A percentile compares a stretch with the other conserved stretches of the same genome.
phyloP scores from a whole-genome alignment of 139 green algal species.

The Chlorella sp. region DNA sequence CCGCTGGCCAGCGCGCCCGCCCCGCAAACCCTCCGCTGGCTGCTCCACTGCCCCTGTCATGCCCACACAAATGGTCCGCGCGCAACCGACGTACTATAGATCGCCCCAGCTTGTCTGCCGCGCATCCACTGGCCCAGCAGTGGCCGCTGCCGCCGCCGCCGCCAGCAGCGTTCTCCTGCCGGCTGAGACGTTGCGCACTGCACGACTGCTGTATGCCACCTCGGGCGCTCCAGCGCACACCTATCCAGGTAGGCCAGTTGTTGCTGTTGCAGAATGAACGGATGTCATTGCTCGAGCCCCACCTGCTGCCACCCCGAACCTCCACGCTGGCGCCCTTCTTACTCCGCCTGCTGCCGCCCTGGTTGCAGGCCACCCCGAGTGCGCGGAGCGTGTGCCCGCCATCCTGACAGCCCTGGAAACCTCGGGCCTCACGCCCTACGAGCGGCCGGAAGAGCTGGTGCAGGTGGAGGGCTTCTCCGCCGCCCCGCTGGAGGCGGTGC shows the following conservation, averaged over 20 bases:
- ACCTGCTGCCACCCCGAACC: too few species aligned
- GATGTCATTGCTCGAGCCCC: too few species aligned
- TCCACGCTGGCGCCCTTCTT: too few species aligned
- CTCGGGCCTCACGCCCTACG: conserved; percentile 27
- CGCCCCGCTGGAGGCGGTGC: conserved; percentile 47
- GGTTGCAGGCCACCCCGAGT: conserved; percentile 71
- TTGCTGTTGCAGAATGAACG: too few species aligned
- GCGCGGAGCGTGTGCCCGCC: conserved; percentile 56
- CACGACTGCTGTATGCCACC: conserved; percentile 36
- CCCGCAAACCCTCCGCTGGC: too few species aligned
- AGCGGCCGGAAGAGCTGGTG: conserved; percentile 13
- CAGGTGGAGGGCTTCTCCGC: conserved; percentile 37
- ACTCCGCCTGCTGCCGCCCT: too few species aligned
- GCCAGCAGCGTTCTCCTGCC: conserved; percentile 16
- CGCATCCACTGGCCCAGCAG: neutral
- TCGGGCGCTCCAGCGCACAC: conserved; percentile 43
- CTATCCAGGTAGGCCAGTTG: conserved; percentile 18
- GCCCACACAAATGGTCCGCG: too few species aligned
- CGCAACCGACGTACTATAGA: too few species aligned
- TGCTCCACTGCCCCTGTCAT: too few species aligned
- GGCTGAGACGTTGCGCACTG: neutral
- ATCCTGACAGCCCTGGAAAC: conserved; percentile 56
- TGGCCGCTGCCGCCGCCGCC: neutral
- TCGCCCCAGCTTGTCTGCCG: too few species aligned
- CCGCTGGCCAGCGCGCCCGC: too few species aligned